phyloP scores from a whole-genome alignment of 352 stramenopile species.

The Hyaloperonospora arabidopsidis region DNA sequence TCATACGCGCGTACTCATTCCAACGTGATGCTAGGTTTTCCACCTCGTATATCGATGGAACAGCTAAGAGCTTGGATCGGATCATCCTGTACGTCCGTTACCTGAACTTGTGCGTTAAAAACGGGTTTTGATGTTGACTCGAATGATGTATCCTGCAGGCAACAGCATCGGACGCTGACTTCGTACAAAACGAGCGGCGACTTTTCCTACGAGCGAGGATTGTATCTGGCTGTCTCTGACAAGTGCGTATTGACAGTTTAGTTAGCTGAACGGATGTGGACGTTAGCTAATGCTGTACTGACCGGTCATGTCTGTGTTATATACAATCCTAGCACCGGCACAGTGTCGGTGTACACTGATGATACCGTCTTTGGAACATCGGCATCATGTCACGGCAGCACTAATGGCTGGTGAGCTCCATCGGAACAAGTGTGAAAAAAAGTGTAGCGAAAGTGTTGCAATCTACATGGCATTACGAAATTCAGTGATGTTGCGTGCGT shows the following conservation, averaged over 20 bases:
- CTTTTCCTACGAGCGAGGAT: slow-evolving; percentile 45
- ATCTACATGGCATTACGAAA: slow-evolving; percentile 9
- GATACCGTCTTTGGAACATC: slow-evolving; percentile 16
- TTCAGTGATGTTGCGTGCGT: slow-evolving; percentile 38
- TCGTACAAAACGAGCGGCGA: slow-evolving; percentile 71
- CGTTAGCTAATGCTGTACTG: too few relatives aligned
- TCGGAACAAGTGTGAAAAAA: slow-evolving; percentile 4
- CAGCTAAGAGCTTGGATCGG: slow-evolving; percentile 21
- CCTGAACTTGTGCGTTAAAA: not conserved
- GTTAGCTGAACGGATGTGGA: not conserved
- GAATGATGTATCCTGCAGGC: slow-evolving; percentile 7
- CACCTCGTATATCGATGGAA: slow-evolving; percentile 25
- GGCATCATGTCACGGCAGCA: slow-evolving; percentile 14
- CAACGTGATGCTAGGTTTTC: slow-evolving; percentile 26
- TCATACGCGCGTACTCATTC: slow-evolving; percentile 1
- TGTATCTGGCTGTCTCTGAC: slow-evolving; percentile 61
- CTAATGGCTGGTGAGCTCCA: slow-evolving; percentile 9
- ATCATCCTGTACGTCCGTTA: slow-evolving; percentile 30
- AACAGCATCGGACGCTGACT: slow-evolving; percentile 16
- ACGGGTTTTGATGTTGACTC: not conserved
- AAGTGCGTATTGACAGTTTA: slow-evolving; percentile 34
- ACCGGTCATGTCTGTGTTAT: slow-evolving; percentile 4
- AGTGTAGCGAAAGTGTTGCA: slow-evolving; percentile 9
- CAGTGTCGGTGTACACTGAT: slow-evolving; percentile 51
- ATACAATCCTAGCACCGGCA: slow-evolving; percentile 28